Conservation (phyloP, 2,329 filamentous ascomycete genomes). For the Exophiala oligosperma region DNA sequence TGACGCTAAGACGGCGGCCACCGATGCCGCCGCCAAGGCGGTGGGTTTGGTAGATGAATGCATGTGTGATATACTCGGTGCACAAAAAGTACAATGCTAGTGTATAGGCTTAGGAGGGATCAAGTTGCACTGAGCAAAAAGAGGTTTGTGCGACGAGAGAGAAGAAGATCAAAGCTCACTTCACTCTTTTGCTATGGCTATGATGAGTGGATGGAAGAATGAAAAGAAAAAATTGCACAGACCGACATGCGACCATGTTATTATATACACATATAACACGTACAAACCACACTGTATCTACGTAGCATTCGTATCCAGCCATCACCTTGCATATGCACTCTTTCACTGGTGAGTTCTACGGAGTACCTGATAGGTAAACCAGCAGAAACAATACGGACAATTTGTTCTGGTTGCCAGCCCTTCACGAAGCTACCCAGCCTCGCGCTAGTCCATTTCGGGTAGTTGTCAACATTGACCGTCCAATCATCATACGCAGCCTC, state of each 20-base stretch:
- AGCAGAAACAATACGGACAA: too few species aligned
- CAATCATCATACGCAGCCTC: too few species aligned
- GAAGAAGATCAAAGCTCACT: background rate
- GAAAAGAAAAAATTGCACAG: slow-evolving; percentile 5
- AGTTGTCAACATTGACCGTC: too few species aligned
- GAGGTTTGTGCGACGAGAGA: background rate
- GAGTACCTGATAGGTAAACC: background rate
- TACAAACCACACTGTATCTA: too few species aligned
- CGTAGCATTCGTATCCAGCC: background rate
- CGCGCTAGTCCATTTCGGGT: too few species aligned
- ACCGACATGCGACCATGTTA: slow-evolving; percentile 5
- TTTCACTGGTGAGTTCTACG: background rate
- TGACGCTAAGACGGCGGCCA: slow-evolving; percentile 1
- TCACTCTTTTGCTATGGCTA: background rate
- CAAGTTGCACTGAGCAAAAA: background rate
- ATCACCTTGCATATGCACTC: background rate
- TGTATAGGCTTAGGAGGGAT: background rate
- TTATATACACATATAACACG: slow-evolving; percentile 2
- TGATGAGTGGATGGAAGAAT: background rate
- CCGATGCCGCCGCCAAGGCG: slow-evolving; percentile 1
- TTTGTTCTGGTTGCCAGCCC: too few species aligned
- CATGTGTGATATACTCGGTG: background rate
- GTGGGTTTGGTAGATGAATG: slow-evolving; percentile 2
- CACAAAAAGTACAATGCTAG: background rate
- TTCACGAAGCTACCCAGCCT: too few species aligned